These are phyloP conservation scores for Decorospora gaudefroyi DNA, from an alignment of 2,329 filamentous ascomycete genomes.

Conservation along the genomic window DNA sequence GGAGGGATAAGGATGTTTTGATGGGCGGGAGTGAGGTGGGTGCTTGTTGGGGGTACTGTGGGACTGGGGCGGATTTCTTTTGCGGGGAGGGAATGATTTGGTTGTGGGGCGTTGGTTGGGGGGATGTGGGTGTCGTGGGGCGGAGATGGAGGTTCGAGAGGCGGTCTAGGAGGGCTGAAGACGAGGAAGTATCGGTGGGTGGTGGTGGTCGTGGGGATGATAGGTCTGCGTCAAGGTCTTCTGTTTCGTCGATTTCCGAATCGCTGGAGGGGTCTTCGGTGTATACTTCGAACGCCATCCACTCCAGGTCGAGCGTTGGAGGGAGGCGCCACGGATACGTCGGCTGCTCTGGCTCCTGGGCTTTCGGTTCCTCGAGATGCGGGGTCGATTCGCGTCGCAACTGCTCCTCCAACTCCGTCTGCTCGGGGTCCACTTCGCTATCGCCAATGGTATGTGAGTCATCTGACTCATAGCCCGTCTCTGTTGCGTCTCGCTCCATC, in stretches of 20 bases:
- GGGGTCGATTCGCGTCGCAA: constrained; percentile 50
- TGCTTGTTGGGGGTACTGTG: constrained; percentile 10
- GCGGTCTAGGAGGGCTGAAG: constrained; percentile 48
- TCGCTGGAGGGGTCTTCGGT: constrained; percentile 64
- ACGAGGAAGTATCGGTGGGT: constrained; percentile 42
- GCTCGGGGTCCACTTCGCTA: constrained; percentile 43
- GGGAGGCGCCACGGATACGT: constrained; percentile 65
- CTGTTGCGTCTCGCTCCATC: constrained; percentile 51
- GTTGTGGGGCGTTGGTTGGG: constrained; percentile 24
- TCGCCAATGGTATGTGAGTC: constrained; percentile 46
- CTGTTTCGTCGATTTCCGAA: constrained; percentile 54
- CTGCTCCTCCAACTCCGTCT: constrained; percentile 54
- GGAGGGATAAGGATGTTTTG: constrained; percentile 73
- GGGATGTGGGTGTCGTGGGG: constrained; percentile 33
- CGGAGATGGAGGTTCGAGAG: constrained; percentile 55
- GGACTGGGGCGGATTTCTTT: constrained; percentile 22
- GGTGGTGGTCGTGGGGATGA: constrained; percentile 24
- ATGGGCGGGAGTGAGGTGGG: constrained; percentile 54
- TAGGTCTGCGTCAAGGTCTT: constrained; percentile 22
- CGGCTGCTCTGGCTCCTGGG: constrained; percentile 21
- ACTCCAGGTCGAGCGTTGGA: constrained; percentile 79
- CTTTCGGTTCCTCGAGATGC: constrained; percentile 11
- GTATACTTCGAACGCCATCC: constrained; percentile 88
- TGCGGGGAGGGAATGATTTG: constrained; percentile 37
- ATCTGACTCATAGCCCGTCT: constrained; percentile 42